phyloP scores from a whole-genome alignment of 371 early-diverging fungal species.

The Massospora cicadina region DNA sequence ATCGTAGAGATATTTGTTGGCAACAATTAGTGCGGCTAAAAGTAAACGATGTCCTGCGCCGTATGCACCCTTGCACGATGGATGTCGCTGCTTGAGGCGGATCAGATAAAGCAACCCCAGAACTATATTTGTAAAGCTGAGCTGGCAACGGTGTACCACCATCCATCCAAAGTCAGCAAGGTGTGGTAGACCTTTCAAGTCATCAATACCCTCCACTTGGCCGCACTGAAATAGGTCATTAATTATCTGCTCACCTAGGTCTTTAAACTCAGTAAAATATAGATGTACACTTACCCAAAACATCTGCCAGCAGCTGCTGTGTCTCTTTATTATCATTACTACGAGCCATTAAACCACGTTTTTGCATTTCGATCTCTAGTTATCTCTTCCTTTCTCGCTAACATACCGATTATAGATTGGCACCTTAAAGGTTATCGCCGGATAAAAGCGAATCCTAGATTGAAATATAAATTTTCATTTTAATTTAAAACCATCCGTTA shows the following conservation, averaged over 20 bases:
- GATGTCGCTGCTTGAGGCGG: slow-evolving; percentile 31
- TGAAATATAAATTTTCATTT: too few species aligned
- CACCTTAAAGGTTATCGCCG: too few species aligned
- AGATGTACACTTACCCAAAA: slow-evolving; percentile 5
- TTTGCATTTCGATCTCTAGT: too few species aligned
- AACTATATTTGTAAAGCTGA: slow-evolving; percentile 5
- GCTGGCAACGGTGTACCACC: slow-evolving; percentile 4
- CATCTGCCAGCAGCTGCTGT: slow-evolving; percentile 10
- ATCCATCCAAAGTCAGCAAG: slow-evolving; percentile 6
- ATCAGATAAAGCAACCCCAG: slow-evolving; percentile 30
- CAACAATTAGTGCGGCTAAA: slow-evolving; percentile 35
- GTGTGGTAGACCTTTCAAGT: not conserved
- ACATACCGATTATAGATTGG: too few species aligned
- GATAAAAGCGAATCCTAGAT: too few species aligned
- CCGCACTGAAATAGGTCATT: slow-evolving; percentile 9
- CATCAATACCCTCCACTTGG: not conserved
- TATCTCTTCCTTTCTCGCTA: too few species aligned
- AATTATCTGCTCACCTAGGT: not conserved
- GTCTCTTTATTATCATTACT: too few species aligned
- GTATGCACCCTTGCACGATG: slow-evolving; percentile 28
- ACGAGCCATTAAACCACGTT: too few species aligned
- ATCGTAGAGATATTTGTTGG: slow-evolving; percentile 37
- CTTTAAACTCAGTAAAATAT: not conserved
- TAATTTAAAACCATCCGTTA: too few species aligned
- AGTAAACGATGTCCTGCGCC: slow-evolving; percentile 37